Evolutionary conservation across 2,329 filamentous ascomycete species (phyloP).

Genomic region (Aspergillus sclerotialis): DNA sequence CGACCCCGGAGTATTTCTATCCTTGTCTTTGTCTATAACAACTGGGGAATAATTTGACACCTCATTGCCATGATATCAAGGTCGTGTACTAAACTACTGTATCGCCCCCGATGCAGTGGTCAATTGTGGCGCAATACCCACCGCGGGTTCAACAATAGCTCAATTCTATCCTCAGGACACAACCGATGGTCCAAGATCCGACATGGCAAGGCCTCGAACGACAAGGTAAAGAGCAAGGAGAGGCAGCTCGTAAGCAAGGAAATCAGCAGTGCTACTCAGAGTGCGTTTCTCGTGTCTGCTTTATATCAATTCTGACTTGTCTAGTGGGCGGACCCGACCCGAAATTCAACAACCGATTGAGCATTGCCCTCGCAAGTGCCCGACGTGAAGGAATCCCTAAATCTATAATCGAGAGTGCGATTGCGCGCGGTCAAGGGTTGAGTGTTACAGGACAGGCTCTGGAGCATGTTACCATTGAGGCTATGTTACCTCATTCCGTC

Average conservation of each 20-base stretch:
- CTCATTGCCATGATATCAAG: slow-evolving; percentile 22
- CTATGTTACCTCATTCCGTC: slow-evolving; percentile 65
- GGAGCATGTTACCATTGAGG: slow-evolving; percentile 73
- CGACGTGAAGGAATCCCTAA: slow-evolving; percentile 87
- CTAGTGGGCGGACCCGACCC: slow-evolving; percentile 69
- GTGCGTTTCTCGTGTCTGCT: slow-evolving; percentile 38
- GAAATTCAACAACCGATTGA: slow-evolving; percentile 67
- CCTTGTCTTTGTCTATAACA: too few species aligned
- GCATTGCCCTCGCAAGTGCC: slow-evolving; percentile 63
- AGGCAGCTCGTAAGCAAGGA: slow-evolving; percentile 63
- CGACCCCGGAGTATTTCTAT: too few species aligned
- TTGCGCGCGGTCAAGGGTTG: slow-evolving; percentile 81
- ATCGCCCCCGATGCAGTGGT: slow-evolving; percentile 5
- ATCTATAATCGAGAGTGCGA: slow-evolving; percentile 71
- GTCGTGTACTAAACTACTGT: slow-evolving; percentile 14
- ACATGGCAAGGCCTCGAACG: slow-evolving; percentile 85
- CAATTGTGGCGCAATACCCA: slow-evolving; percentile 18
- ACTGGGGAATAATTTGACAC: too few species aligned
- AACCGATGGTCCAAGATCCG: slow-evolving; percentile 95
- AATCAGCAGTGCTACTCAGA: slow-evolving; percentile 67
- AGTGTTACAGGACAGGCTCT: slow-evolving; percentile 67
- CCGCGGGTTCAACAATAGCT: slow-evolving; percentile 44
- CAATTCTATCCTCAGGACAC: slow-evolving; percentile 58
- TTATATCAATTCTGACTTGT: slow-evolving; percentile 6
- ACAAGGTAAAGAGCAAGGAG: slow-evolving; percentile 64